Evolutionary conservation across 352 stramenopile species (phyloP).

Genomic region (Phytopythium montanum): DNA sequence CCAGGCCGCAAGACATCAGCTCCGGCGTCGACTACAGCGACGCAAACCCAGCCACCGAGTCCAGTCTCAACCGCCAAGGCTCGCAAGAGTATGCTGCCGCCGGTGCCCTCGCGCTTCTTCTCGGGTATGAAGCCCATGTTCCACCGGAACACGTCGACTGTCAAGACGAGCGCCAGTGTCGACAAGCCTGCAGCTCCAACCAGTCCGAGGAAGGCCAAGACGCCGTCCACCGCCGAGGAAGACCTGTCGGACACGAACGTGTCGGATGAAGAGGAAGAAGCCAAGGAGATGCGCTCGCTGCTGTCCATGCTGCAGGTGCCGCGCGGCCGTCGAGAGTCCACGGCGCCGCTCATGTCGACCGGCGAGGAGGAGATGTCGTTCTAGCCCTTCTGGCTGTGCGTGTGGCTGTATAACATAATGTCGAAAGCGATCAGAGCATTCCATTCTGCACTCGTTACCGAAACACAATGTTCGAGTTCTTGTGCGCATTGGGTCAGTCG

Average conservation of each 20-base stretch:
- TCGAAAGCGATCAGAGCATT: slow-evolving; percentile 4
- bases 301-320: slow-evolving; percentile 68
- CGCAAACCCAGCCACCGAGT: slow-evolving; percentile 5
- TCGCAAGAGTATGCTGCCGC: slow-evolving; percentile 8
- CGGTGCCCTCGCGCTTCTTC: slow-evolving; percentile 35
- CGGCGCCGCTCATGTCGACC: slow-evolving; percentile 62
- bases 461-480: background rate
- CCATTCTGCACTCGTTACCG: background rate
- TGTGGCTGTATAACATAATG: slow-evolving; percentile 10
- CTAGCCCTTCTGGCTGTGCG: background rate
- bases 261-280: slow-evolving; percentile 29
- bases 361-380: slow-evolving; percentile 14
- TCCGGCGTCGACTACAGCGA: background rate
- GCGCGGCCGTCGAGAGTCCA: slow-evolving; percentile 37
- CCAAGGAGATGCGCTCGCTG: slow-evolving; percentile 54
- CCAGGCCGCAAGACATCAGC: background rate
- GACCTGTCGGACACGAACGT: slow-evolving; percentile 35
- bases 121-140: slow-evolving; percentile 50
- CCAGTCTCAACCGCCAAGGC: background rate
- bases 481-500: slow-evolving; percentile 25
- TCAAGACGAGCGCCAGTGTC: background rate
- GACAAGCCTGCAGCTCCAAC: slow-evolving; percentile 4
- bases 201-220: slow-evolving; percentile 18
- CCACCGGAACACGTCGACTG: slow-evolving; percentile 28
- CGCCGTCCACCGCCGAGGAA: slow-evolving; percentile 11